phyloP scores from a whole-genome alignment of 495 filamentous ascomycete genomes.

The Tuber magnatum region DNA sequence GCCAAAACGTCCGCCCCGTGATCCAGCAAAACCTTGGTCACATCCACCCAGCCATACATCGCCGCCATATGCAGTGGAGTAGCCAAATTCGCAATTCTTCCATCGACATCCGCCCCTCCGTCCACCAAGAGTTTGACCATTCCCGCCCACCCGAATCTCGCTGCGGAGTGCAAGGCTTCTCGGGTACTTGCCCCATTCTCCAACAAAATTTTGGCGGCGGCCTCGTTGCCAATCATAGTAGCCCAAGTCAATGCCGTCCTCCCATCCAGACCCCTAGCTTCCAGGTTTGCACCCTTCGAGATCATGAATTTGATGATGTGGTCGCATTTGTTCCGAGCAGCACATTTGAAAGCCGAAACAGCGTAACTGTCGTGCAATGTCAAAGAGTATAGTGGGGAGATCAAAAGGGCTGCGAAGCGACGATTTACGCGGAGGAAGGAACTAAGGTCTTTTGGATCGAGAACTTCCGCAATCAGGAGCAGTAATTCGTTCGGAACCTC shows the following conservation, averaged over 20 bases:
- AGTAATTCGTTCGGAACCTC: neutral
- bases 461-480: neutral
- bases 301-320: conserved; percentile 1
- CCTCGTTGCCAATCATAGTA: neutral
- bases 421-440: neutral
- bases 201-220: neutral
- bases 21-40: conserved; percentile 19
- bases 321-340: neutral
- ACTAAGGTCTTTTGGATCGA: neutral
- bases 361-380: neutral
- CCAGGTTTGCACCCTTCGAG: conserved; percentile 2
- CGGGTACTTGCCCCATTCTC: conserved; percentile 7
- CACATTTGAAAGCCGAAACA: conserved; percentile 2
- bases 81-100: neutral
- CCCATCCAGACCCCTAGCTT: neutral
- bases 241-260: conserved; percentile 1
- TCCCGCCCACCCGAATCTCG: conserved; percentile 1
- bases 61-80: conserved; percentile 21
- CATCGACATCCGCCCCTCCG: conserved; percentile 6
- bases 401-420: neutral
- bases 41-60: conserved; percentile 9
- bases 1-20: conserved; percentile 17
- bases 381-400: neutral
- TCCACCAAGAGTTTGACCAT: conserved; percentile 16
- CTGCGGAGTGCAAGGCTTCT: neutral